A percentile compares a stretch with the other conserved stretches of the same genome.
Conservation (phyloP, 768 basidiomycete species). For the Suillus americanus region DNA sequence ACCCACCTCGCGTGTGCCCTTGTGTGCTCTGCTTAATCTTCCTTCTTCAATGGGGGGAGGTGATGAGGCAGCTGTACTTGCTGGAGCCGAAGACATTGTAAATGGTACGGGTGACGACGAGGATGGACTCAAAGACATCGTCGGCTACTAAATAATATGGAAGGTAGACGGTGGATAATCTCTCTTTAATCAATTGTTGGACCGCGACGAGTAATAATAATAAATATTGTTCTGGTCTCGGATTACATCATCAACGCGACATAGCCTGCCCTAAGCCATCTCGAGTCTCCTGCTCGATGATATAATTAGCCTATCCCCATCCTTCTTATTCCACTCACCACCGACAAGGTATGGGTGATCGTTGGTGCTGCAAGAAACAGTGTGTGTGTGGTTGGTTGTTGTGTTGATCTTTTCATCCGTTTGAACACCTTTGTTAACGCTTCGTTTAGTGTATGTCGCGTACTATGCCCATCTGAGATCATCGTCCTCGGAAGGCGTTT, state of each 20-base stretch:
- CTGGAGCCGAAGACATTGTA: conserved; percentile 19
- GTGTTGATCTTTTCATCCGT: not conserved
- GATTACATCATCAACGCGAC: conserved; percentile 29
- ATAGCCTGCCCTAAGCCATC: conserved; percentile 24
- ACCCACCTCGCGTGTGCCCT: conserved; percentile 21
- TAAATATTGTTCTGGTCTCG: not conserved
- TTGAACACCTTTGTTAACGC: not conserved
- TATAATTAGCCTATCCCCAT: not conserved
- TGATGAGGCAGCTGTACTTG: conserved; percentile 29
- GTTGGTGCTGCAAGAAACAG: not conserved
- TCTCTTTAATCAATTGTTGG: not conserved
- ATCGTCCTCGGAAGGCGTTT: not conserved
- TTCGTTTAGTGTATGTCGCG: not conserved
- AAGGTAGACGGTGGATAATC: not conserved
- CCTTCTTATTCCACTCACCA: not conserved
- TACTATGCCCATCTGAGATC: not conserved
- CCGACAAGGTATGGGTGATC: not conserved
- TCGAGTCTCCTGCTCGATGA: too few species aligned
- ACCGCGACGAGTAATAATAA: not conserved
- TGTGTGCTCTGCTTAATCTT: not conserved
- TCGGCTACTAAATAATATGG: not conserved
- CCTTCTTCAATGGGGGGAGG: conserved; percentile 22
- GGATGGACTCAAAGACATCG: conserved; percentile 23
- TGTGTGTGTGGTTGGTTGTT: not conserved
- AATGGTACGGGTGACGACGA: conserved; percentile 12